phyloP scores from a whole-genome alignment of 1,284 basidiomycete species.

The Mycena citricolor region DNA sequence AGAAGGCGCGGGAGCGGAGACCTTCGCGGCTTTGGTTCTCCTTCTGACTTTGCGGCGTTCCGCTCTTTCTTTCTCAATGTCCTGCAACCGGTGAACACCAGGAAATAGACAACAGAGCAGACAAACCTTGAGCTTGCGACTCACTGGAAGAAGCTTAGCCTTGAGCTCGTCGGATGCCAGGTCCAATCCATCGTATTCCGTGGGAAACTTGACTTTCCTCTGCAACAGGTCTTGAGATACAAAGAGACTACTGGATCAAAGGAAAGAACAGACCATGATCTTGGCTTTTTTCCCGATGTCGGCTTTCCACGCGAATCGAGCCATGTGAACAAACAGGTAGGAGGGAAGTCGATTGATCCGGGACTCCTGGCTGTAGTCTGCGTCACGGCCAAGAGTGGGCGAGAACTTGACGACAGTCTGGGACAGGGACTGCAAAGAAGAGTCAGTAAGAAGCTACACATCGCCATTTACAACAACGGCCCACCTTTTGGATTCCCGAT shows the following conservation, averaged over 20 bases:
- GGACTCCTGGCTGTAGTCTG: constrained; percentile 82
- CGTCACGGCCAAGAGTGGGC: constrained; percentile 76
- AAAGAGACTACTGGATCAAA: too few species aligned
- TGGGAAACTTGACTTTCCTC: constrained; percentile 94
- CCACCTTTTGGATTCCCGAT: constrained; percentile 81
- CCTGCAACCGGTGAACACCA: too few species aligned
- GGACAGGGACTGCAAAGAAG: constrained; percentile 64
- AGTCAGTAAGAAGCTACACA: constrained; percentile 2
- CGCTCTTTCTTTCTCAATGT: constrained; percentile 76
- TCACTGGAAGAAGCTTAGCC: constrained; percentile 69
- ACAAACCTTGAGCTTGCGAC: constrained; percentile 59
- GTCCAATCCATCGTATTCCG: constrained; percentile 85
- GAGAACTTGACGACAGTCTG: constrained; percentile 88
- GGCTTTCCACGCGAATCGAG: constrained; percentile 92
- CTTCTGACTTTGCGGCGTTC: constrained; percentile 86
- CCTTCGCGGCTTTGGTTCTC: constrained; percentile 62
- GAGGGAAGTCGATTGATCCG: constrained; percentile 83
- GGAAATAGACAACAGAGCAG: background rate
- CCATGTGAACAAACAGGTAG: constrained; percentile 90
- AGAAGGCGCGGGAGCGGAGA: too few species aligned
- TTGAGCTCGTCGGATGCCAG: constrained; percentile 81
- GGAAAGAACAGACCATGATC: constrained; percentile 70
- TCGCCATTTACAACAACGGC: constrained; percentile 28
- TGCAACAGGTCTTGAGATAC: constrained; percentile 28
- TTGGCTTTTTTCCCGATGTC: constrained; percentile 92